Evolutionary conservation across 2,329 filamentous ascomycete genomes (phyloP), one percentile per base, ranked within the genome.

Genomic region (Geoglossum cookeanum): DNA sequence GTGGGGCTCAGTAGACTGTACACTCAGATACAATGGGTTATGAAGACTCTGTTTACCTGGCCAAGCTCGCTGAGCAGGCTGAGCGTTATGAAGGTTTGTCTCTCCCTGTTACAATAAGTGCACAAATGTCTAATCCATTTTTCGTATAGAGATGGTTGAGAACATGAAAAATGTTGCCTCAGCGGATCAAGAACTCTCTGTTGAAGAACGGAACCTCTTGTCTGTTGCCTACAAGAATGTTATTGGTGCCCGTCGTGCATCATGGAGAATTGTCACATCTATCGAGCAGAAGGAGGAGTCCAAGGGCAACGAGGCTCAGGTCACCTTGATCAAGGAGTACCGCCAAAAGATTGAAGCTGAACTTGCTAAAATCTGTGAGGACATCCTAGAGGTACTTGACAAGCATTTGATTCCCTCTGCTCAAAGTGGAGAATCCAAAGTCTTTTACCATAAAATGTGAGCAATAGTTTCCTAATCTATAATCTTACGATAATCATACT

Each of bases 381-480:
- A 97, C 70, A 92, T 97, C 70, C 84, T 97, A 63, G 86, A 94
- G 67, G 90, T 95, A 66, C 82, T 97, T 59, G 89, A 96, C 76
- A 75, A 91, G 75, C 86, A 91, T 77, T 79, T 97, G 68, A 96
- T 97, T 68, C 87, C 88, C 66, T 92, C 87, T 67, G 91, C 91
- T 66, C 85, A 92, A 79, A 88, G 83, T 68, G 91, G 90, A 74
- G 91, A 97, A 79, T 95, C 89, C 68, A 96, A 96, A 83, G 91
- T 97, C 67, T 97, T 97, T 78, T 96, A 96, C 78, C 90, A 97
- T 85, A 97, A 97, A 85, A 97, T 97, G 89, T 94, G 73, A 65
- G 80, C 70, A 59, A 61, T 47, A 7, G 33, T 58, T 44, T 52
- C 48, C 55, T 11, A 22, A 22, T 22, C 22, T 22, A 13, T 53